A percentile compares a stretch with the other conserved stretches of the same genome.
Conservation (phyloP, 2,329 filamentous ascomycete species). For the Xylaria sp. region DNA sequence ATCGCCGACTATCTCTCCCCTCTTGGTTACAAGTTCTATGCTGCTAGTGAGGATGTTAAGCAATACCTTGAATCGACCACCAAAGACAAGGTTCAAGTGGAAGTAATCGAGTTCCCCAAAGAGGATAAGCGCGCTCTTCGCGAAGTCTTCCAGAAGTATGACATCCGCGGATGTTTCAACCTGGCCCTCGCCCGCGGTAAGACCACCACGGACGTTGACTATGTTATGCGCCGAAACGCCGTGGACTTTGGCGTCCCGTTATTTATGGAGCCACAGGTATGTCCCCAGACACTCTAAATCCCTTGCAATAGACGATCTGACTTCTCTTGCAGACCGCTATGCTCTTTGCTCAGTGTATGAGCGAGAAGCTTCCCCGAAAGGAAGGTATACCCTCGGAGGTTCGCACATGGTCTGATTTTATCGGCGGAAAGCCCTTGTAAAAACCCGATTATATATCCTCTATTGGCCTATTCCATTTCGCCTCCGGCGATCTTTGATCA, state of each 20-base stretch:
- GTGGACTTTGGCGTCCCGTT: conserved; percentile 97
- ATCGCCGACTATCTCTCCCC: conserved; percentile 88
- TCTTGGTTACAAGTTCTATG: conserved; percentile 93
- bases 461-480: neutral
- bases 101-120: conserved; percentile 96
- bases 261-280: conserved; percentile 97
- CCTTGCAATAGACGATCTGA: neutral
- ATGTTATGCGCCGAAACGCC: conserved; percentile 97
- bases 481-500: neutral
- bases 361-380: conserved; percentile 85
- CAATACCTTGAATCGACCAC: conserved; percentile 74
- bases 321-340: conserved; percentile 74
- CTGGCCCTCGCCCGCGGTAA: conserved; percentile 82
- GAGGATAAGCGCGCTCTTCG: conserved; percentile 93
- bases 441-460: neutral
- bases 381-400: conserved; percentile 93
- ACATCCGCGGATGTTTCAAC: conserved; percentile 96
- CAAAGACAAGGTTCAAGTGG: conserved; percentile 72
- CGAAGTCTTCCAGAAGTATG: conserved; percentile 95
- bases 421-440: conserved; percentile 80
- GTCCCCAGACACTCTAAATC: conserved; percentile 33
- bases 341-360: conserved; percentile 97
- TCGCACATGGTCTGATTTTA: conserved; percentile 92
- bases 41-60: conserved; percentile 83
- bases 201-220: conserved; percentile 89